Percentiles rank a stretch among this genome's conserved stretches.
phyloP scores from a whole-genome alignment of 768 basidiomycete genomes.

The Suillus lakei region DNA sequence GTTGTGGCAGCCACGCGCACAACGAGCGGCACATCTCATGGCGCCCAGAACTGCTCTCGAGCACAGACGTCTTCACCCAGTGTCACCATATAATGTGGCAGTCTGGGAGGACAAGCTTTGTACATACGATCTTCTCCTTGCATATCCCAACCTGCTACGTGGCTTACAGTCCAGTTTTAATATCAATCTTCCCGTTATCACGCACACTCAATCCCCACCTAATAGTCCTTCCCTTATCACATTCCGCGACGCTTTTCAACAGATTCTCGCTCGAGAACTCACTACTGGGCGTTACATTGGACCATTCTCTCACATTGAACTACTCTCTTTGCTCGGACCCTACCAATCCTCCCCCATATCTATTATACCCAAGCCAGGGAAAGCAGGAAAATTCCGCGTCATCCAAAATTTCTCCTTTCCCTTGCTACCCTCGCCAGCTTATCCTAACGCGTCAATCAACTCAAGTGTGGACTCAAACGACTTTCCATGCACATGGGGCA shows the following conservation, averaged over 20 bases:
- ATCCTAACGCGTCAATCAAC: conserved; percentile 36
- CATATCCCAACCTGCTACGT: conserved; percentile 11
- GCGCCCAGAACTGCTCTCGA: conserved; percentile 10
- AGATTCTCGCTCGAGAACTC: conserved; percentile 20
- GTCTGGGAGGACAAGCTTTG: conserved; percentile 35
- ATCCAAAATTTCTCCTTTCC: conserved; percentile 47
- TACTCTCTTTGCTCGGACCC: conserved; percentile 16
- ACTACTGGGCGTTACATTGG: conserved; percentile 30
- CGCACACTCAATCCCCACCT: conserved; percentile 33
- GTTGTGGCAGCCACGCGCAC: conserved; percentile 33
- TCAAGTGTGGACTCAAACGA: conserved; percentile 31
- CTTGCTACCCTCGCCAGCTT: background rate
- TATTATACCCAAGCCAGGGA: conserved; percentile 40
- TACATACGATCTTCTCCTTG: conserved; percentile 33
- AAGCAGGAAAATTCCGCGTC: conserved; percentile 34
- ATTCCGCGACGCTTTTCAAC: conserved; percentile 14
- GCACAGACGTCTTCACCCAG: conserved; percentile 18
- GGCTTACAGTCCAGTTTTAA: conserved; percentile 37
- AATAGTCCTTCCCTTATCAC: conserved; percentile 34
- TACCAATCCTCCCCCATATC: conserved; percentile 23
- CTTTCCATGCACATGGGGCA: conserved; percentile 50
- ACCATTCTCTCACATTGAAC: background rate
- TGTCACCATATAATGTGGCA: conserved; percentile 34
- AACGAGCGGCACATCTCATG: conserved; percentile 29
- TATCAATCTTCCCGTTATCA: conserved; percentile 37